Evolutionary conservation across 345 rosid genomes (phyloP).

Genomic region (Salix brachista): DNA sequence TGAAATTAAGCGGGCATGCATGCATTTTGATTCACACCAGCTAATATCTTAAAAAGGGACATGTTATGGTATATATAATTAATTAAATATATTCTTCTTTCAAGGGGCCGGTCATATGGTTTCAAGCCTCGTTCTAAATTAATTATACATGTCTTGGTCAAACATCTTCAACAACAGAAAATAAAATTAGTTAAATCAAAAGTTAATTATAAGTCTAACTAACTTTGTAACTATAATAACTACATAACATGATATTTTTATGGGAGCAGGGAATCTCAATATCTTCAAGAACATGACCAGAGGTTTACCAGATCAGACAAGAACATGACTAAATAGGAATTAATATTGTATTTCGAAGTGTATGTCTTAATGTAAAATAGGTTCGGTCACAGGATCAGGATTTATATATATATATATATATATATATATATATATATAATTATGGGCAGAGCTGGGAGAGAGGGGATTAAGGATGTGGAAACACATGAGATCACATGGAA

Average conservation of each 20-base stretch:
- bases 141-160: too few relatives aligned
- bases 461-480: conserved; percentile 1
- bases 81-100: too few relatives aligned
- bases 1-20: too few relatives aligned
- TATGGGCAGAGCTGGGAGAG: too few relatives aligned
- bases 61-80: too few relatives aligned
- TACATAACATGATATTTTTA: not conserved
- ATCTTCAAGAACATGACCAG: conserved; percentile 23
- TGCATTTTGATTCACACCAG: too few relatives aligned
- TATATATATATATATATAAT: not conserved
- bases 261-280: conserved; percentile 14
- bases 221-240: conserved; percentile 30
- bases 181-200: too few relatives aligned
- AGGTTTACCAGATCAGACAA: conserved; percentile 11
- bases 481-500: conserved; percentile 46
- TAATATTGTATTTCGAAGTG: not conserved
- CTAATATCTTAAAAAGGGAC: too few relatives aligned
- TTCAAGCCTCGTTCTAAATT: too few relatives aligned
- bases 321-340: conserved; percentile 11
- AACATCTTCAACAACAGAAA: too few relatives aligned
- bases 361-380: not conserved
- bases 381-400: not conserved
- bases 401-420: too few relatives aligned
- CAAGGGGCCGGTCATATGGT: too few relatives aligned
- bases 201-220: conserved; percentile 4